Evolutionary conservation across 345 rosid genomes (phyloP).

Genomic region (Ceriops decandra): DNA sequence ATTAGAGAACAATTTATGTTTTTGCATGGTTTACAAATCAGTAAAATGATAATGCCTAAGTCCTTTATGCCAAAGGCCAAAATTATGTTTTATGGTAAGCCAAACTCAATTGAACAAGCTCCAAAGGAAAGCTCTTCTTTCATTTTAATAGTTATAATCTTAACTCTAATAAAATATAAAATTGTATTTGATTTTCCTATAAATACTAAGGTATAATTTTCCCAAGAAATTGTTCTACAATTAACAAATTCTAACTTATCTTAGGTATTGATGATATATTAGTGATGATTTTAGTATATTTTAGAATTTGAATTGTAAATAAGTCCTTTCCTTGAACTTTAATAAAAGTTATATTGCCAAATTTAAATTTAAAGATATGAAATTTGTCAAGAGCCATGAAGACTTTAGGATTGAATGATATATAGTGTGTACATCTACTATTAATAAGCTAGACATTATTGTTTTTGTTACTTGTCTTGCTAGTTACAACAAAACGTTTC

Average conservation of each 20-base stretch:
- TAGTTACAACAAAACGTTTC: not conserved
- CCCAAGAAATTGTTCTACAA: not conserved
- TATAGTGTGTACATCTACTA: not conserved
- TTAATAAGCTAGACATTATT: not conserved
- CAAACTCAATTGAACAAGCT: no score
- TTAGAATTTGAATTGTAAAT: not conserved
- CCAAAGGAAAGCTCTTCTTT: no score
- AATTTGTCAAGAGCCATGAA: not conserved
- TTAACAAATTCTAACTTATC: no score
- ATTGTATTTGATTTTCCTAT: no score
- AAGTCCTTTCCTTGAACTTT: not conserved
- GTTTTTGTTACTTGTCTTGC: no score
- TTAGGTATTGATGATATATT: not conserved
- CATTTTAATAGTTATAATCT: no score
- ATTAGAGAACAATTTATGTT: no score
- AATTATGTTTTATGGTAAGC: no score
- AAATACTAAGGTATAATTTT: not conserved
- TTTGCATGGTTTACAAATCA: no score
- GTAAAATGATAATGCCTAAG: not conserved
- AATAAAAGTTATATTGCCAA: not conserved
- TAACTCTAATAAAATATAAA: no score
- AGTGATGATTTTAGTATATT: not conserved
- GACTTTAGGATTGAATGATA: not conserved
- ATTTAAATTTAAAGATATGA: not conserved
- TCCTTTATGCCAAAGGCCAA: not conserved